These are phyloP conservation scores for Oryza longistaminata DNA, from an alignment of 176 grass and related monocot genomes.

Conservation along the genomic window DNA sequence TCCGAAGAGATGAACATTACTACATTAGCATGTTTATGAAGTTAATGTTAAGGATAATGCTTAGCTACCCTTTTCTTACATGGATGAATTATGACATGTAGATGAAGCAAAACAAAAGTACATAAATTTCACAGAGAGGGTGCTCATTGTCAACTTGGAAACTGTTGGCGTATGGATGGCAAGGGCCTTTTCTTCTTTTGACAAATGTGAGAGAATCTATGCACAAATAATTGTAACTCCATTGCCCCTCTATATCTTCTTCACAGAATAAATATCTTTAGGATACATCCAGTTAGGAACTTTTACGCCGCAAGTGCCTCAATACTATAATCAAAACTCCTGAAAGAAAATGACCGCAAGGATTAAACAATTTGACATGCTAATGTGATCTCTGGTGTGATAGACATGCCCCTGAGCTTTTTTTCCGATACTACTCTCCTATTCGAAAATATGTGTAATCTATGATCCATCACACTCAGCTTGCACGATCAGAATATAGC, in stretches of 20 bases:
- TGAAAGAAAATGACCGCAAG: constrained; percentile 5
- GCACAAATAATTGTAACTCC: constrained; percentile 10
- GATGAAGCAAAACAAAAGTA: background rate
- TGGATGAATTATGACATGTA: background rate
- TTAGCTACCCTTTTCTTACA: background rate
- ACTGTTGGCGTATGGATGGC: constrained; percentile 19
- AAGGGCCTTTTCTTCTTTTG: constrained; percentile 44
- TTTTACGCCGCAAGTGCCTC: constrained; percentile 16
- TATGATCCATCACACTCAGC: constrained; percentile 29
- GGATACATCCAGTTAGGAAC: constrained; percentile 34
- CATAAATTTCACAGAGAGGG: background rate
- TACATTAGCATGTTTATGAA: background rate
- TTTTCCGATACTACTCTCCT: constrained; percentile 1
- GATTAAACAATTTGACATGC: constrained; percentile 15
- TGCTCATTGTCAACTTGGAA: background rate
- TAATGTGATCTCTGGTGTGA: constrained; percentile 10
- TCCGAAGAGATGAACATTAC: background rate
- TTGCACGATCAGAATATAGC: constrained; percentile 20
- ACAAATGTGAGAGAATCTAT: constrained; percentile 50
- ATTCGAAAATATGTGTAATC: constrained; percentile 34
- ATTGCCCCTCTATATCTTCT: constrained; percentile 28
- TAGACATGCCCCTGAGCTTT: constrained; percentile 11
- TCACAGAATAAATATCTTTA: constrained; percentile 46
- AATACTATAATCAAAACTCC: constrained; percentile 37
- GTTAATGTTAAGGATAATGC: background rate